These are phyloP conservation scores for Canavalia gladiata DNA, from an alignment of 306 rosid genomes.

Conservation along the genomic window DNA sequence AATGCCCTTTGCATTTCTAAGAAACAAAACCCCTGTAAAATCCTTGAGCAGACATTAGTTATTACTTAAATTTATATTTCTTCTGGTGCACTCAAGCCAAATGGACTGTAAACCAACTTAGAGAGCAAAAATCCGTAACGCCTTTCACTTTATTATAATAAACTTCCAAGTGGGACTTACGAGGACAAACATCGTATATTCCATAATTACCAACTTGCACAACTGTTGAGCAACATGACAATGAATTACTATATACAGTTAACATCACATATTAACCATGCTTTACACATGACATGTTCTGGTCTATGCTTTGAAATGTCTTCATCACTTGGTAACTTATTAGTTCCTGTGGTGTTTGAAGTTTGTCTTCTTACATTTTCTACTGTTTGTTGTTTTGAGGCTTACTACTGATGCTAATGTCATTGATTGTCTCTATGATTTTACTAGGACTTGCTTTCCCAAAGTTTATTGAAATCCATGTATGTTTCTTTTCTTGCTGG, in stretches of 20 bases:
- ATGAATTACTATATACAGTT: not conserved
- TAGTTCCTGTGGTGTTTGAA: not conserved
- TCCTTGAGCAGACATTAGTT: not conserved
- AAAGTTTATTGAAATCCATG: constrained; percentile 79
- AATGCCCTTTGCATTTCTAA: not conserved
- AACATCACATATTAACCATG: constrained; percentile 3
- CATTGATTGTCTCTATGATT: constrained; percentile 45
- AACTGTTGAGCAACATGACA: not conserved
- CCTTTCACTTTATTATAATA: not conserved
- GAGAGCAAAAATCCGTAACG: not conserved
- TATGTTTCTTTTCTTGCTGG: constrained; percentile 96
- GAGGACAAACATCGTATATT: not conserved
- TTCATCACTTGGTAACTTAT: constrained; percentile 15
- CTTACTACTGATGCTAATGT: constrained; percentile 39
- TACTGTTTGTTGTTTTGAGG: constrained; percentile 5
- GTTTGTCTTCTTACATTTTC: constrained; percentile 23
- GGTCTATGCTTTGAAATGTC: constrained; percentile 17
- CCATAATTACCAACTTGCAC: not conserved
- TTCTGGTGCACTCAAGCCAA: not conserved
- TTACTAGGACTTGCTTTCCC: constrained; percentile 76
- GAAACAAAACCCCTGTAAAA: constrained; percentile 24
- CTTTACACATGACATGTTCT: constrained; percentile 9
- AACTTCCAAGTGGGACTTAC: not conserved
- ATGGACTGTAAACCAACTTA: constrained; percentile 19
- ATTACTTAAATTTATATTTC: no score